A percentile compares a stretch with the other conserved stretches of the same genome.
Conservation (phyloP, 2,329 filamentous ascomycete species). For the Aspergillus neotritici region DNA sequence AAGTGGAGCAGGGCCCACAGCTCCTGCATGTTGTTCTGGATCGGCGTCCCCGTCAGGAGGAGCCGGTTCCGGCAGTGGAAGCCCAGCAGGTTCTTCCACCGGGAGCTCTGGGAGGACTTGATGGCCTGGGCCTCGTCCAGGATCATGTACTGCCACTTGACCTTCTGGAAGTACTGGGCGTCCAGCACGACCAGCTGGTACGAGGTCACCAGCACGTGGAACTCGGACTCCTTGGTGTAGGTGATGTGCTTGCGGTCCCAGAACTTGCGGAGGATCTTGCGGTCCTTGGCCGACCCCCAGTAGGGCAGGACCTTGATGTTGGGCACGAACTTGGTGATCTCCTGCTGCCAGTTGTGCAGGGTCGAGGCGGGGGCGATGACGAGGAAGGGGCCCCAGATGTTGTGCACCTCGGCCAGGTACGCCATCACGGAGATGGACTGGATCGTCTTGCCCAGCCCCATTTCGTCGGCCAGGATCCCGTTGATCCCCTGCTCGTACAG, state of each 20-base stretch:
- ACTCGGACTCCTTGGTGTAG: constrained; percentile 86
- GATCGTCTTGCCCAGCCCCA: constrained; percentile 98
- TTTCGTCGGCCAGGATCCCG: constrained; percentile 95
- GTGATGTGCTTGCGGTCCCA: constrained; percentile 98
- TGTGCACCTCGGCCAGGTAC: constrained; percentile 92
- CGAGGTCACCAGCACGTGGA: constrained; percentile 93
- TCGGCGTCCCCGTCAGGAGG: constrained; percentile 89
- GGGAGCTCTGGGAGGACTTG: constrained; percentile 92
- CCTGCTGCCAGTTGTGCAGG: constrained; percentile 98
- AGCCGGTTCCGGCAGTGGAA: constrained; percentile 95
- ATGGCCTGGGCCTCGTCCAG: constrained; percentile 97
- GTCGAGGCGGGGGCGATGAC: constrained; percentile 96
- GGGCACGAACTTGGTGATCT: constrained; percentile 91
- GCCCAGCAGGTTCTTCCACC: constrained; percentile 90
- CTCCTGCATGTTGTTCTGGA: constrained; percentile 99
- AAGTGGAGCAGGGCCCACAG: constrained; percentile 96
- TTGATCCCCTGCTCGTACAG: constrained; percentile 99
- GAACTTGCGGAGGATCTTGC: constrained; percentile 95
- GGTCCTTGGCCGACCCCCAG: constrained; percentile 90
- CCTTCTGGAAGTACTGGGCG: constrained; percentile 96
- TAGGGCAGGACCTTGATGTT: constrained; percentile 93
- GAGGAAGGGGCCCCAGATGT: constrained; percentile 96
- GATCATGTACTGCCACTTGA: constrained; percentile 99
- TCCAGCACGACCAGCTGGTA: constrained; percentile 97
- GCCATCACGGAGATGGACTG: constrained; percentile 99